These are phyloP conservation scores for Metschnikowia vanudenii DNA, from an alignment of 805 yeast species.

Conservation along the genomic window DNA sequence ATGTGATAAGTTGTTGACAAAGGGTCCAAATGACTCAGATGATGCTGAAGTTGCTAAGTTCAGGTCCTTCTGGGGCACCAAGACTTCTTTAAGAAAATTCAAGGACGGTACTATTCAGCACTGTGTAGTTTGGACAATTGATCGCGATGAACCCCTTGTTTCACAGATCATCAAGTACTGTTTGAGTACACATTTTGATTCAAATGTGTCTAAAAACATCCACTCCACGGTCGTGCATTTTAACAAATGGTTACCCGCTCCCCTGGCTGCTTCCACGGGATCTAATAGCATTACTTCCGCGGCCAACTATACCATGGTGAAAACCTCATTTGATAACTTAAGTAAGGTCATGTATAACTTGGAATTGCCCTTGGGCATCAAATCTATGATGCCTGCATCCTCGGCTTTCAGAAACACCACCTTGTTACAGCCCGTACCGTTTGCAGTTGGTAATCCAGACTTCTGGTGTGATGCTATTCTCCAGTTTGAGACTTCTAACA, in stretches of 20 bases:
- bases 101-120: conserved; percentile 89
- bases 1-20: conserved; percentile 78
- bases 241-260: conserved; percentile 54
- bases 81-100: conserved; percentile 83
- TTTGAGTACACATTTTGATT: conserved; percentile 60
- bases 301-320: conserved; percentile 30
- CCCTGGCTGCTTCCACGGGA: conserved; percentile 56
- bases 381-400: conserved; percentile 71
- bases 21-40: conserved; percentile 67
- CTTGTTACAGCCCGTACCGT: conserved; percentile 76
- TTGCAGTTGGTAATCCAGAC: conserved; percentile 70
- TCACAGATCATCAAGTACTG: conserved; percentile 63
- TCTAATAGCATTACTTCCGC: conserved; percentile 45
- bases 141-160: conserved; percentile 57
- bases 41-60: conserved; percentile 59
- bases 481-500: conserved; percentile 85
- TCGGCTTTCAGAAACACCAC: conserved; percentile 76
- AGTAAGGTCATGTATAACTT: conserved; percentile 47
- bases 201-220: conserved; percentile 37
- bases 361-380: conserved; percentile 66
- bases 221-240: conserved; percentile 43
- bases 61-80: conserved; percentile 85
- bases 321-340: conserved; percentile 49
- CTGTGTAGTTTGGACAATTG: conserved; percentile 81
- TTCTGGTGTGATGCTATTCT: conserved; percentile 77